Conservation (phyloP, 495 filamentous ascomycete genomes). For the Aspergillus funiculosus region DNA sequence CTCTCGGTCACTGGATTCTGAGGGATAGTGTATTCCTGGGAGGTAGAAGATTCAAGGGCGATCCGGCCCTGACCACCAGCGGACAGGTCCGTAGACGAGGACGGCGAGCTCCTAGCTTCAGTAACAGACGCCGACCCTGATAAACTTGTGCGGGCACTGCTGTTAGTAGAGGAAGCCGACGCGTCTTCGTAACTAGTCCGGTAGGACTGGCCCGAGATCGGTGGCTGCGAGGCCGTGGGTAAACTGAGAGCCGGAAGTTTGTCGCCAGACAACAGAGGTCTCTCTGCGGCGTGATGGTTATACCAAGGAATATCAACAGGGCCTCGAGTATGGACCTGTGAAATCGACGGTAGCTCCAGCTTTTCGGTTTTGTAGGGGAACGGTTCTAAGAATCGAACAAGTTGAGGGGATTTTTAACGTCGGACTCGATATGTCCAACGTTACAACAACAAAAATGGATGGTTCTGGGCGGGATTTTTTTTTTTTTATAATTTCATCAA, state of each 20-base stretch:
- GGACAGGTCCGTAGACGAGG: constrained; percentile 29
- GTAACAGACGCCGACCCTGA: constrained; percentile 31
- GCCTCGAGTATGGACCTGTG: constrained; percentile 86
- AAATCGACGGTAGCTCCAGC: constrained; percentile 95
- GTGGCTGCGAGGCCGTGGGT: constrained; percentile 63
- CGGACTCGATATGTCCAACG: constrained; percentile 30
- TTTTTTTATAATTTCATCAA: constrained; percentile 6
- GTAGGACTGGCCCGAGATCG: constrained; percentile 44
- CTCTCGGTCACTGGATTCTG: constrained; percentile 29
- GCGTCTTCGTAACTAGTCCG: constrained; percentile 46
- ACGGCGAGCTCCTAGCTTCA: constrained; percentile 34
- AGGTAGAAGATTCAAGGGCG: constrained; percentile 33
- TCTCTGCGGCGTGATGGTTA: constrained; percentile 63
- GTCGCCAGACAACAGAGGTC: constrained; percentile 65
- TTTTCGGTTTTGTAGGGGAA: constrained; percentile 69
- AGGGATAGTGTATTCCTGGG: constrained; percentile 30
- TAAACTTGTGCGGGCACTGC: constrained; percentile 36
- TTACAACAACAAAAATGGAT: background rate
- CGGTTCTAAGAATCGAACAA: constrained; percentile 31
- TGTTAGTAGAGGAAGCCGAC: constrained; percentile 24
- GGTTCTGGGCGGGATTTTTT: constrained; percentile 1
- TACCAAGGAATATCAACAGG: constrained; percentile 72
- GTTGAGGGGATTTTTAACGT: constrained; percentile 12
- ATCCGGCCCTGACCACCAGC: constrained; percentile 33
- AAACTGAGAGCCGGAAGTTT: constrained; percentile 72